Base-by-base conservation (phyloP, 345 rosid genomes). In the Populus ilicifolia region DNA sequence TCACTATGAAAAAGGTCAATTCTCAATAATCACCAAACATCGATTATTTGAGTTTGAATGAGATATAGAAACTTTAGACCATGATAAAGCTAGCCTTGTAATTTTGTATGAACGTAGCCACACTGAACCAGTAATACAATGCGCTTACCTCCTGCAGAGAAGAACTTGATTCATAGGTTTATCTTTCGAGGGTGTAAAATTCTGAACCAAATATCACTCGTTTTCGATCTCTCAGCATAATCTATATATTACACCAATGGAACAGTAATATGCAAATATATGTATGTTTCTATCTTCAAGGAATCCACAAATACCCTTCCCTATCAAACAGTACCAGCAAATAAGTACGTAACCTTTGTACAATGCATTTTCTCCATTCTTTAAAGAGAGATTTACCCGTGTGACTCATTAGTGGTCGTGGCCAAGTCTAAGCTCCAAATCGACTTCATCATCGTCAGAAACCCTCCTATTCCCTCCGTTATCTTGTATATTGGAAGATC, bases 351-450 rank as follows among this genome's bases (percentile, higher is more conserved):
- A 5, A 43, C 61, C 61, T 17, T 48, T 73, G 67, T 59, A 23
- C 75, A 38, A 2, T 2, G 6, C n/a, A 36, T 73, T 61, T 39
- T 61, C 54, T 29, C 25, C 27, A 12, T 11, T 23, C 50, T 44
- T 25, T 48, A 16, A 48, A 48, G 20, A 48, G 20, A 48, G 54
- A 48, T 48, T 48, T 48, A 48, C 54, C 54, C 54, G 54, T 48
- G 54, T 17, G 54, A 48, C 54, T 6, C 54, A 48, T 48, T 81
- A 81, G 4, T 80, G 88, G 79, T 81, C 79, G 59, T 85, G 84
- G 70, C 97, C 96, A 52, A 92, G 97, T 74, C 96, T 89, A 83
- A 92, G 98, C 89, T 94, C 92, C 89, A 92, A 89, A 86, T 94
- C 96, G 30, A 91, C 35, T 81, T 90, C 93, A 69, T 85, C 89